A percentile compares a stretch with the other conserved stretches of the same genome.
phyloP scores from a whole-genome alignment of 208 protist genomes.

The Blastocrithidia nonstop region DNA sequence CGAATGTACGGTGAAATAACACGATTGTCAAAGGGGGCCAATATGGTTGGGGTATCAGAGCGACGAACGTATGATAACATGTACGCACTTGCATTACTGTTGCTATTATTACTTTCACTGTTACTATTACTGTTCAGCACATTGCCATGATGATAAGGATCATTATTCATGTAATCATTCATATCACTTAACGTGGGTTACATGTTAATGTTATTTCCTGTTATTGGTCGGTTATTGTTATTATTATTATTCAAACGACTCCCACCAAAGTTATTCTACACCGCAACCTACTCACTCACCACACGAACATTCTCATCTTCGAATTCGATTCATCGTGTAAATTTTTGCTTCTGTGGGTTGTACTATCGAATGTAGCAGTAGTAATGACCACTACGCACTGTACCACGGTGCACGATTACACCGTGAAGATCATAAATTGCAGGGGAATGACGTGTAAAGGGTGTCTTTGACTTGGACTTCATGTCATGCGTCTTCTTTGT shows the following conservation, averaged over 20 bases:
- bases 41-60: slow-evolving; percentile 27
- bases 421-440: slow-evolving; percentile 76
- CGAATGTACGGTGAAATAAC: slow-evolving; percentile 43
- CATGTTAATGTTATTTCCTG: no score
- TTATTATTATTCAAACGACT: no score
- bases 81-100: slow-evolving; percentile 48
- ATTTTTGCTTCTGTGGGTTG: slow-evolving; percentile 26
- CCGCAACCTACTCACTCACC: slow-evolving; percentile 38
- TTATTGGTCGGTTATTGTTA: no score
- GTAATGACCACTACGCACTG: slow-evolving; percentile 81
- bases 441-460: slow-evolving; percentile 28
- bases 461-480: slow-evolving; percentile 11
- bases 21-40: slow-evolving; percentile 35
- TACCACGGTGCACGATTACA: slow-evolving; percentile 81
- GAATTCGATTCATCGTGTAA: slow-evolving; percentile 72
- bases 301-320: slow-evolving; percentile 59
- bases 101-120: no score
- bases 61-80: slow-evolving; percentile 75
- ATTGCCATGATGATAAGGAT: no score
- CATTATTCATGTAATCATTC: no score
- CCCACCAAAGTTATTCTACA: slow-evolving; percentile 56
- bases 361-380: slow-evolving; percentile 80
- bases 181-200: no score
- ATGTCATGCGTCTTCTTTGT: no score
- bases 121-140: no score